Conservation (phyloP, 371 early-diverging fungal genomes). For the Massospora cicadina region DNA sequence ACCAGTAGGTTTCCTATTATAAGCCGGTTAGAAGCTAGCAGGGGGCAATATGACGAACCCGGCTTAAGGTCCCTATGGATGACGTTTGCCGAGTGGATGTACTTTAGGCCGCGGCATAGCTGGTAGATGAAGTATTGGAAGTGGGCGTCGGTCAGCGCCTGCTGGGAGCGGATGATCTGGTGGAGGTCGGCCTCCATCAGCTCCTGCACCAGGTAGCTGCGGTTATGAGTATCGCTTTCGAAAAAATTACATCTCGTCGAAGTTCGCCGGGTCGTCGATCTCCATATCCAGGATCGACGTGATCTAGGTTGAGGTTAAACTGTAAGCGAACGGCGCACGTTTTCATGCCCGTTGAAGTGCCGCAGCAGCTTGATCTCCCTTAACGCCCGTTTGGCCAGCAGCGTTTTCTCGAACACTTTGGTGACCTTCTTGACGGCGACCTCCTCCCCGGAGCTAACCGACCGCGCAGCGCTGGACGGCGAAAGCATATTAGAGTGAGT, state of each 20-base stretch:
- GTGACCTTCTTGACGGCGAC: conserved; percentile 86
- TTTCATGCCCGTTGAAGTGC: conserved; percentile 81
- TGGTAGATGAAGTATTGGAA: conserved; percentile 97
- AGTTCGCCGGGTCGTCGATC: conserved; percentile 36
- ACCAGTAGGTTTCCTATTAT: conserved; percentile 67
- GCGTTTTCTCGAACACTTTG: conserved; percentile 55
- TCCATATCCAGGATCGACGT: conserved; percentile 65
- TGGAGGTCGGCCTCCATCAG: conserved; percentile 98
- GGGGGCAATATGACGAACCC: conserved; percentile 22
- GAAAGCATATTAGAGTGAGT: background rate
- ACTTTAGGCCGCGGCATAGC: conserved; percentile 89
- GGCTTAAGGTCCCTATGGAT: conserved; percentile 96
- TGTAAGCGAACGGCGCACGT: conserved; percentile 26
- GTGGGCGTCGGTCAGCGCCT: conserved; percentile 90
- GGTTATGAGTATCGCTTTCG: background rate
- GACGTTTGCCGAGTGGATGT: conserved; percentile 97
- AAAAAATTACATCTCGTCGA: conserved; percentile 60
- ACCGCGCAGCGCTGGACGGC: conserved; percentile 46
- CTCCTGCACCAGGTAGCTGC: conserved; percentile 67
- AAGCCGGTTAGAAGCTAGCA: background rate
- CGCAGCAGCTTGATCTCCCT: conserved; percentile 76
- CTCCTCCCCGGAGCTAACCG: conserved; percentile 56
- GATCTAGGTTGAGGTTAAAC: conserved; percentile 17
- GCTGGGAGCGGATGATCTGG: conserved; percentile 91
- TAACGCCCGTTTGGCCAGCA: conserved; percentile 68